Conservation (phyloP, 2,329 filamentous ascomycete species). For the Lomentospora prolificans region DNA sequence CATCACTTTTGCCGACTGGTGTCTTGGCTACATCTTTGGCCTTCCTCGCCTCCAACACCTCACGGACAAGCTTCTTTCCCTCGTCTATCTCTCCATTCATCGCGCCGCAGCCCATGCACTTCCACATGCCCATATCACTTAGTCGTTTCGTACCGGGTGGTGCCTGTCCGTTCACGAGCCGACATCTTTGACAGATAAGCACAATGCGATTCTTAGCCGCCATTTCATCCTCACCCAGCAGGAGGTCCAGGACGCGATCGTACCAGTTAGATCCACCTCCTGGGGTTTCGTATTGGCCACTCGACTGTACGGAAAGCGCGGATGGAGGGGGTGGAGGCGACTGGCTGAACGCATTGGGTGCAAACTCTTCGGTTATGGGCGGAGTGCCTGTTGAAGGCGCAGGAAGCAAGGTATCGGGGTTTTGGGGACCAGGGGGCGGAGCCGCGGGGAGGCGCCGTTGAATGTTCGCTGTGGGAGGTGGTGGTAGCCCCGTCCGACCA, state of each 20-base stretch:
- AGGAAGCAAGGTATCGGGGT: constrained; percentile 15
- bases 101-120: constrained; percentile 73
- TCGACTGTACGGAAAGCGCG: not conserved
- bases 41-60: constrained; percentile 36
- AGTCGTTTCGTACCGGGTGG: constrained; percentile 72
- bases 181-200: constrained; percentile 72
- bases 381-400: constrained; percentile 26
- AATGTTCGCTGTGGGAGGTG: constrained; percentile 56
- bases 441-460: constrained; percentile 26
- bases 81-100: constrained; percentile 78
- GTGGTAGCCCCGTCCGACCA: constrained; percentile 38
- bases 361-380: constrained; percentile 50
- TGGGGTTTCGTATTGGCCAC: constrained; percentile 12
- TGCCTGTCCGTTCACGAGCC: constrained; percentile 90
- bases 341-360: constrained; percentile 56
- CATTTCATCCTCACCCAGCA: constrained; percentile 92
- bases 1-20: not conserved
- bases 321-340: constrained; percentile 15
- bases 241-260: constrained; percentile 81
- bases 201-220: constrained; percentile 83
- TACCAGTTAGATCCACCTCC: constrained; percentile 65
- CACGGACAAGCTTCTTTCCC: constrained; percentile 59
- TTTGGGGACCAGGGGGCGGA: constrained; percentile 19
- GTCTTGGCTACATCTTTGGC: not conserved
- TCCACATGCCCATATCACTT: constrained; percentile 77